A percentile compares a stretch with the other conserved stretches of the same genome.
phyloP scores from a whole-genome alignment of 192 early-diverging fungal species.

The Rhizophagus sp. region DNA sequence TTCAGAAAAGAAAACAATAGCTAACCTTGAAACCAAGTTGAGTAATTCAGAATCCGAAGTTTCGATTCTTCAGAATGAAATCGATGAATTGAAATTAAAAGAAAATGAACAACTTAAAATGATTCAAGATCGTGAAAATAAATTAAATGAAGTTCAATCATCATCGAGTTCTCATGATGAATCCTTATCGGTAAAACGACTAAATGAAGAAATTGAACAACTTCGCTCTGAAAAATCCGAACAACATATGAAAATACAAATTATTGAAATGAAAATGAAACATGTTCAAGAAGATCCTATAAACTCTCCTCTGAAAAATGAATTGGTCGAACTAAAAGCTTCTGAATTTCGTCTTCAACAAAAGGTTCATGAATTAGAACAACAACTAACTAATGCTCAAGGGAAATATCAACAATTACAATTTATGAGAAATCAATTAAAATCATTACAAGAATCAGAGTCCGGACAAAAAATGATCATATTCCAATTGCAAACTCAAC shows the following conservation, averaged over 20 bases:
- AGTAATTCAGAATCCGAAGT: neutral
- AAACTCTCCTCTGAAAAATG: neutral
- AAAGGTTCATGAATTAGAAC: constrained; percentile 20
- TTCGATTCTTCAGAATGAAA: neutral
- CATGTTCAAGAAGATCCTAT: neutral
- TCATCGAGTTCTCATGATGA: neutral
- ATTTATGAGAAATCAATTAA: constrained; percentile 7
- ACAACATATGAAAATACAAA: constrained; percentile 10
- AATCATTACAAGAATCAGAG: neutral
- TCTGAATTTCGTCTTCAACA: neutral
- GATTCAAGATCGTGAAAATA: neutral
- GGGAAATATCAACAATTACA: neutral
- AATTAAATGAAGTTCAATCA: neutral
- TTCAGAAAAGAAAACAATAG: neutral
- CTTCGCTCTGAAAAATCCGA: neutral
- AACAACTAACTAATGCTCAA: neutral
- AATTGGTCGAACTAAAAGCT: neutral
- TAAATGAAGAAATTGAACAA: constrained; percentile 8
- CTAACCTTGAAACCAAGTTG: constrained; percentile 17
- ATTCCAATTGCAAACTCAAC: neutral
- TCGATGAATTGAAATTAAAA: neutral
- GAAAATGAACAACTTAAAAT: neutral
- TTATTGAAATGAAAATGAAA: neutral
- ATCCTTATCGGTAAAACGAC: neutral
- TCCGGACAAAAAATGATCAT: neutral